Percentiles rank a stretch among this genome's conserved stretches.
phyloP scores from a whole-genome alignment of 441 rosid genomes.

The Rhodomyrtus psidioides region DNA sequence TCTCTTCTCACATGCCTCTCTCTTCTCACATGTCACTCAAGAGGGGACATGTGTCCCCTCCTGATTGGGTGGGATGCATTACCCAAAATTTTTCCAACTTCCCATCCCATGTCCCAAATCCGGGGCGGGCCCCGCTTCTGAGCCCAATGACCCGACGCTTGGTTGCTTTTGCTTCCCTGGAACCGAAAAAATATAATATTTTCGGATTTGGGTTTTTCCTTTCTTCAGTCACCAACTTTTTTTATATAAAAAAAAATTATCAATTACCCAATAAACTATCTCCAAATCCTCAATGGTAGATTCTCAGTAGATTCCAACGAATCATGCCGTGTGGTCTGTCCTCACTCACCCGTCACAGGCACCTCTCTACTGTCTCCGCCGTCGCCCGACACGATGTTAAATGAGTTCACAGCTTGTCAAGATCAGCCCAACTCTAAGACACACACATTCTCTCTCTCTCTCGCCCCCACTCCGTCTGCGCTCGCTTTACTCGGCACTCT shows the following conservation, averaged over 20 bases:
- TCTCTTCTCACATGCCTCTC: too few relatives aligned
- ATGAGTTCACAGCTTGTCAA: too few relatives aligned
- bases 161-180: neutral
- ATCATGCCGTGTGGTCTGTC: neutral
- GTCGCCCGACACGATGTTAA: too few relatives aligned
- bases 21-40: too few relatives aligned
- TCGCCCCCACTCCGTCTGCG: too few relatives aligned
- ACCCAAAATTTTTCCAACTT: too few relatives aligned
- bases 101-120: neutral
- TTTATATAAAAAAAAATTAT: too few relatives aligned
- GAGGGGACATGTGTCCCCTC: too few relatives aligned
- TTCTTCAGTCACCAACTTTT: neutral
- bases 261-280: neutral
- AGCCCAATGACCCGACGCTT: neutral
- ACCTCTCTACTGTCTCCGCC: neutral
- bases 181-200: neutral
- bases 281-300: constrained; percentile 4
- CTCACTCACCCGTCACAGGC: neutral
- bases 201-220: neutral
- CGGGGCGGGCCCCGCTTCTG: neutral
- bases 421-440: too few relatives aligned
- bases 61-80: too few relatives aligned
- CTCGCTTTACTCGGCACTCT: too few relatives aligned
- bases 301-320: constrained; percentile 21
- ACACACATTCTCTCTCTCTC: too few relatives aligned